A percentile compares a stretch with the other conserved stretches of the same genome.
Conservation (phyloP, 2,329 filamentous ascomycete species). For the Aspergillus bombycis region DNA sequence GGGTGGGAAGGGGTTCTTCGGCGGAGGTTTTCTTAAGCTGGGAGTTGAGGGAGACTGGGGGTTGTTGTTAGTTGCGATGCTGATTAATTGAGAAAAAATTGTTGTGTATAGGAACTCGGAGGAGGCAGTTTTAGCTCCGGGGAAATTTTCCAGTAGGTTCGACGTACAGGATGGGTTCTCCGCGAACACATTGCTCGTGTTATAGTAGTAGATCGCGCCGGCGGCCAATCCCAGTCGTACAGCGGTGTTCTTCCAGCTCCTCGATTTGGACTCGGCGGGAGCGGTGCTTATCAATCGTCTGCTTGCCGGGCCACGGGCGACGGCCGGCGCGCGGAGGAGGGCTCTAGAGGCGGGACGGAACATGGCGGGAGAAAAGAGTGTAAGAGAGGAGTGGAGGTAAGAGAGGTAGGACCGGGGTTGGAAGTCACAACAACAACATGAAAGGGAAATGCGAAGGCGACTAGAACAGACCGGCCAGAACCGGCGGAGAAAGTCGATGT, state of each 20-base stretch:
- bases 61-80: slow-evolving; percentile 9
- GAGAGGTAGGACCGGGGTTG: slow-evolving; percentile 6
- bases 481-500: slow-evolving; percentile 11
- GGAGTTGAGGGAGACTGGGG: slow-evolving; percentile 37
- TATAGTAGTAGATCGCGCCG: slow-evolving; percentile 88
- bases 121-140: background rate
- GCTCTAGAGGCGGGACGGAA: slow-evolving; percentile 55
- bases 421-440: slow-evolving; percentile 8
- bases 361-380: slow-evolving; percentile 42
- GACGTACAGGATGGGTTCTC: slow-evolving; percentile 75
- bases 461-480: slow-evolving; percentile 7
- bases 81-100: background rate
- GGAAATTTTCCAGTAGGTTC: slow-evolving; percentile 1
- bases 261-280: slow-evolving; percentile 64
- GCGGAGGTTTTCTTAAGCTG: slow-evolving; percentile 35
- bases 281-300: slow-evolving; percentile 60
- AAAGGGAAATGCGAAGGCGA: slow-evolving; percentile 6
- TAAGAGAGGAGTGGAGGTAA: slow-evolving; percentile 7
- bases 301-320: slow-evolving; percentile 34
- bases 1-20: slow-evolving; percentile 61
- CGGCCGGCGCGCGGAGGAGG: slow-evolving; percentile 42
- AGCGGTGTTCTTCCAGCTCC: slow-evolving; percentile 79
- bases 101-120: background rate
- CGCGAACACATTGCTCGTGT: slow-evolving; percentile 83
- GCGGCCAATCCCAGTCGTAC: slow-evolving; percentile 75